These are phyloP conservation scores for Phytophthora niederhauseri DNA, from an alignment of 352 stramenopile genomes.

Conservation along the genomic window DNA sequence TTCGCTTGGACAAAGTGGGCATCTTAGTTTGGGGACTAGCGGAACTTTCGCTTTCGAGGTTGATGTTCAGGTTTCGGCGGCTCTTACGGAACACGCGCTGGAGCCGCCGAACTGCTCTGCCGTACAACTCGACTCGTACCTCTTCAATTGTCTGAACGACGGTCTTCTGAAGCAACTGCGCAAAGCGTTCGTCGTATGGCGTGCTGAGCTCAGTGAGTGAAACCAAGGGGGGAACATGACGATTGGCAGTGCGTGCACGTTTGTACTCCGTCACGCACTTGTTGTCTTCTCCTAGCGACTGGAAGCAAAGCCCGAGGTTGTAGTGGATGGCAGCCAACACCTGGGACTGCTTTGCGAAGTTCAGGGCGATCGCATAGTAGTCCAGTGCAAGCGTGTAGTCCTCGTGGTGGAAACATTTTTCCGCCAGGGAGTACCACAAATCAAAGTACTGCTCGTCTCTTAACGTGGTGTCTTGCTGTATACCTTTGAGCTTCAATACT, in stretches of 20 bases:
- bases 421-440: conserved; percentile 54
- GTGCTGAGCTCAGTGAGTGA: conserved; percentile 48
- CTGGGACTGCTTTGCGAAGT: conserved; percentile 70
- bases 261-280: conserved; percentile 72
- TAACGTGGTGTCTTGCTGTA: conserved; percentile 39
- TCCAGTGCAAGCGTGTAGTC: conserved; percentile 67
- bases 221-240: conserved; percentile 53
- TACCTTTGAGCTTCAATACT: conserved; percentile 40
- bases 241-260: conserved; percentile 66
- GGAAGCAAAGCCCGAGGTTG: conserved; percentile 62
- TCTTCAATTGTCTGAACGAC: conserved; percentile 58
- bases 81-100: conserved; percentile 69
- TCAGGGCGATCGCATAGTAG: conserved; percentile 62
- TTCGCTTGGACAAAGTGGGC: conserved; percentile 26
- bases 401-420: conserved; percentile 73
- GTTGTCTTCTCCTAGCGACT: conserved; percentile 50
- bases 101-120: conserved; percentile 57
- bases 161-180: conserved; percentile 48
- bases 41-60: conserved; percentile 6
- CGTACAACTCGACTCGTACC: conserved; percentile 65
- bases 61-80: conserved; percentile 23
- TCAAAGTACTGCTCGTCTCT: conserved; percentile 60
- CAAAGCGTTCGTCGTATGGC: conserved; percentile 55
- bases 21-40: conserved; percentile 22
- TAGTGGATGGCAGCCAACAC: conserved; percentile 60